Evolutionary conservation across 257 asterid genomes (phyloP).

Genomic region (Leonotis leonurus): DNA sequence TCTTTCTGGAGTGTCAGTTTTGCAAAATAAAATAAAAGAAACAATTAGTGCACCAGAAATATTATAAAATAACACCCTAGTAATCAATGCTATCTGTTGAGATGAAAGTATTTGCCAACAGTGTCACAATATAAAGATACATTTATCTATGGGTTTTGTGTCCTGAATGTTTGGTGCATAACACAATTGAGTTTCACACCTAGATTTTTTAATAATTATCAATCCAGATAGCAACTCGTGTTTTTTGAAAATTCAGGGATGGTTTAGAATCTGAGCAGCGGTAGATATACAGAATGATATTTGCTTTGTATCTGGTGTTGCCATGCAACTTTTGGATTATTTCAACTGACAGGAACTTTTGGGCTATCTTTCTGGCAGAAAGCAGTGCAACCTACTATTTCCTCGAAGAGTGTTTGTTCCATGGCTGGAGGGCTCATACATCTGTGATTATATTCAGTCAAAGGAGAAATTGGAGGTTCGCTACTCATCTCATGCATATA

Average conservation of each 20-base stretch:
- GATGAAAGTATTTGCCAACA: neutral
- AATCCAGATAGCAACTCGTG: neutral
- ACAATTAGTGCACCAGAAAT: neutral
- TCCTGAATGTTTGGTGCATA: neutral
- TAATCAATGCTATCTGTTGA: neutral
- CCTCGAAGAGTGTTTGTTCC: slow-evolving; percentile 89
- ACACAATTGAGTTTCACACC: neutral
- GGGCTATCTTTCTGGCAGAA: slow-evolving; percentile 34
- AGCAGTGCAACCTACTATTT: slow-evolving; percentile 49
- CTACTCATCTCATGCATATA: slow-evolving; percentile 11
- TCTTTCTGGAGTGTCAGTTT: neutral
- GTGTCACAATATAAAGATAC: slow-evolving; percentile 3
- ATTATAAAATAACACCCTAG: neutral
- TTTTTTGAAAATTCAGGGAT: slow-evolving; percentile 4
- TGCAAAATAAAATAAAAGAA: neutral
- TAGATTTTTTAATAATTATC: slow-evolving; percentile 1
- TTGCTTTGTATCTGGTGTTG: slow-evolving; percentile 12
- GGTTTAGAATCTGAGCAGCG: neutral
- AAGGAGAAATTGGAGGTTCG: slow-evolving; percentile 79
- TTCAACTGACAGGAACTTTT: slow-evolving; percentile 20
- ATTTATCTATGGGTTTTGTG: neutral
- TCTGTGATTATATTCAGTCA: slow-evolving; percentile 81
- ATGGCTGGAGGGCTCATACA: slow-evolving; percentile 72
- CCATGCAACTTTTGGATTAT: slow-evolving; percentile 11
- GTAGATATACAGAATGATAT: neutral